Evolutionary conservation across 2,329 filamentous ascomycete genomes (phyloP).

Genomic region (Xylariales sp.): DNA sequence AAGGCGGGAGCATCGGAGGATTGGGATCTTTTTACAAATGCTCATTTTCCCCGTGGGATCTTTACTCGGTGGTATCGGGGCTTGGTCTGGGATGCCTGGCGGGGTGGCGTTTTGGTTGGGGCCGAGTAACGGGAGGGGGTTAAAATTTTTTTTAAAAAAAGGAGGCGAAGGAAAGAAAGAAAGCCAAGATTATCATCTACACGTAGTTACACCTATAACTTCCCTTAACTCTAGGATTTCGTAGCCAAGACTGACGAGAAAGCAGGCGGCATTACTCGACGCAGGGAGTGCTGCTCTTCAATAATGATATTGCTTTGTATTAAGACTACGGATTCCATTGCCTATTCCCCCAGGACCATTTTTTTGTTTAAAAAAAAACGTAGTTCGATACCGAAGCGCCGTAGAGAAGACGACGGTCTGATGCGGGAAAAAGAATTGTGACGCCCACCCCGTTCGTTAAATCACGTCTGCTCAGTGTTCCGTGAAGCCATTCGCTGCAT

Average conservation of each 20-base stretch:
- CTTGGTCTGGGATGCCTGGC: not conserved
- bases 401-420: not conserved
- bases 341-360: not conserved
- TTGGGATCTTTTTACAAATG: slow-evolving; percentile 5
- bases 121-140: too few species aligned
- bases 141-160: too few species aligned
- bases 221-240: not conserved
- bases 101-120: not conserved
- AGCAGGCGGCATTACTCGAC: not conserved
- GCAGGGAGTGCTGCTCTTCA: not conserved
- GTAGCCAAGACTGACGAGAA: not conserved
- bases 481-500: not conserved
- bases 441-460: slow-evolving; percentile 10
- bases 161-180: not conserved
- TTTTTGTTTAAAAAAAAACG: not conserved
- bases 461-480: not conserved
- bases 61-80: not conserved
- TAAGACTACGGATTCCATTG: not conserved
- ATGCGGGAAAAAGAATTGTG: not conserved
- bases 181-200: too few species aligned
- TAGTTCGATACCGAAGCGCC: slow-evolving; percentile 7
- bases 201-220: not conserved
- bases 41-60: not conserved
- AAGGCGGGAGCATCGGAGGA: not conserved
- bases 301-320: not conserved